phyloP scores from a whole-genome alignment of 2,329 filamentous ascomycete genomes.

The Pleochaeta shiraiana region DNA sequence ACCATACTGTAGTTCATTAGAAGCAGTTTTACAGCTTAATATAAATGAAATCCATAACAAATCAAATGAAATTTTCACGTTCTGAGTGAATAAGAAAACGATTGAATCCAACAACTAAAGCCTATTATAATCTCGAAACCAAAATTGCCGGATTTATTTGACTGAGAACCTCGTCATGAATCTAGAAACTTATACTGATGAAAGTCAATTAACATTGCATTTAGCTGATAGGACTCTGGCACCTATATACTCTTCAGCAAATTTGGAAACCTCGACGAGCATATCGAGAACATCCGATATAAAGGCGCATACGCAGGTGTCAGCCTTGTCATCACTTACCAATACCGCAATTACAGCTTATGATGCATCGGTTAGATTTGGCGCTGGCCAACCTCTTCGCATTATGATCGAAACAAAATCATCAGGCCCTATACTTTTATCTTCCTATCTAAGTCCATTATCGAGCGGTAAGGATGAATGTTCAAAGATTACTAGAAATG shows the following conservation, averaged over 20 bases:
- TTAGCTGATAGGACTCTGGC: constrained; percentile 34
- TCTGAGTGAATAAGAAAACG: too few relatives aligned
- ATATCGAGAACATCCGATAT: constrained; percentile 7
- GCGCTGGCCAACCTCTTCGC: constrained; percentile 30
- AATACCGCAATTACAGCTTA: constrained; percentile 30
- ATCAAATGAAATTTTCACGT: too few relatives aligned
- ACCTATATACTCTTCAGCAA: constrained; percentile 28
- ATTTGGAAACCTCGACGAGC: constrained; percentile 7
- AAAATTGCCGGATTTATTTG: too few relatives aligned
- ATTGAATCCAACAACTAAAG: too few relatives aligned
- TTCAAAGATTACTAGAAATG: not conserved
- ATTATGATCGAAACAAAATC: constrained; percentile 33
- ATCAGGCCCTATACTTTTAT: constrained; percentile 19
- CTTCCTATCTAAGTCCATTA: constrained; percentile 25
- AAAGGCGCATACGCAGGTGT: constrained; percentile 13
- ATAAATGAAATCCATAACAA: too few relatives aligned
- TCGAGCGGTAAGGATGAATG: not conserved
- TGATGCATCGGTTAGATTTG: constrained; percentile 29
- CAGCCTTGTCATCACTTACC: constrained; percentile 30
- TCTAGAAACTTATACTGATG: not conserved
- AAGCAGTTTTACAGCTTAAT: too few relatives aligned
- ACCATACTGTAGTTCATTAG: too few relatives aligned
- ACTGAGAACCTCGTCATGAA: too few relatives aligned
- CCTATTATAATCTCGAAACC: too few relatives aligned
- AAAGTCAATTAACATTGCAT: constrained; percentile 10